phyloP scores from a whole-genome alignment of 2,329 filamentous ascomycete species.

The Nothophaeocryptopus gaeumannii region DNA sequence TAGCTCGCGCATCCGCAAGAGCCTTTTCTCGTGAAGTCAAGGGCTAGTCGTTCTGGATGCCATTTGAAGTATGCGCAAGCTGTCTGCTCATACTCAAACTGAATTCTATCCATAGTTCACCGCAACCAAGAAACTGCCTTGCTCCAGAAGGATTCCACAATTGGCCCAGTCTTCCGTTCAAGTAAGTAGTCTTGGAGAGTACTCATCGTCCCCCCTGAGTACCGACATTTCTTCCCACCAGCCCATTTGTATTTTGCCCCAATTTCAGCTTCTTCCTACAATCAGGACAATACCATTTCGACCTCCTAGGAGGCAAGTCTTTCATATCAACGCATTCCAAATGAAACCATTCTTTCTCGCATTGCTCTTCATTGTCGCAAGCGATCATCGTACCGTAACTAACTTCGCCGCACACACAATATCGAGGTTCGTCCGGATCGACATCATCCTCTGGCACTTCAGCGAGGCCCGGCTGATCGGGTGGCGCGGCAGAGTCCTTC shows the following conservation, averaged over 20 bases:
- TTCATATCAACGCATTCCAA: conserved; percentile 70
- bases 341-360: conserved; percentile 83
- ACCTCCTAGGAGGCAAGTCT: conserved; percentile 66
- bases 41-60: no score
- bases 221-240: conserved; percentile 26
- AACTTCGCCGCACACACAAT: conserved; percentile 76
- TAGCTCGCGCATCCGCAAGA: no score
- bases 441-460: conserved; percentile 46
- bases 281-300: conserved; percentile 82
- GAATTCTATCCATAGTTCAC: no score
- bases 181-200: no score
- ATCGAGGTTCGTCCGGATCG: conserved; percentile 71
- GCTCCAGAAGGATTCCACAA: no score
- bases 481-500: conserved; percentile 17
- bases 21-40: no score
- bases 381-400: conserved; percentile 81
- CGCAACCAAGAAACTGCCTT: no score
- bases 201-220: neutral
- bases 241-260: conserved; percentile 31
- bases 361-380: conserved; percentile 75
- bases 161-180: no score
- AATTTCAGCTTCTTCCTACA: conserved; percentile 56
- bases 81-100: no score
- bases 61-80: no score
- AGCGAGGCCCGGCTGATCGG: conserved; percentile 10